A percentile compares a stretch with the other conserved stretches of the same genome.
phyloP scores from a whole-genome alignment of 2,329 filamentous ascomycete species.

The Exophiala oligosperma region DNA sequence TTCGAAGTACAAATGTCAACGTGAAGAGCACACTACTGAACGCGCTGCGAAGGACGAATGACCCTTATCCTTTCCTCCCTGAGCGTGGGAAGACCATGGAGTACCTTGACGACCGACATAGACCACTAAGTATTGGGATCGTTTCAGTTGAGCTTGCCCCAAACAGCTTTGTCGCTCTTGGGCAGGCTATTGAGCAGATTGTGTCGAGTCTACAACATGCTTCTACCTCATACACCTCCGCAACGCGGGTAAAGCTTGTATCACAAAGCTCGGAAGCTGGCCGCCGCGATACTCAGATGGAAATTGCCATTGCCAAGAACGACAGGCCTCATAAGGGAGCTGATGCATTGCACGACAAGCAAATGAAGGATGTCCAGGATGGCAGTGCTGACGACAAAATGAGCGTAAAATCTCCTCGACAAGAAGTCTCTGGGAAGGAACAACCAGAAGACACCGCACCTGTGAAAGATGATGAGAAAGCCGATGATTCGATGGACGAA shows the following conservation, averaged over 20 bases:
- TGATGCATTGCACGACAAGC: background rate
- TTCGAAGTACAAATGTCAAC: constrained; percentile 51
- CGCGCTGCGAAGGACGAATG: constrained; percentile 54
- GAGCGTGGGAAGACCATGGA: constrained; percentile 33
- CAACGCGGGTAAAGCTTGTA: constrained; percentile 42
- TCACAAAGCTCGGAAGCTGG: constrained; percentile 38
- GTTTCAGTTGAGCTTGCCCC: constrained; percentile 41
- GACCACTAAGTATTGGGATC: constrained; percentile 39
- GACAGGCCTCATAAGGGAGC: background rate
- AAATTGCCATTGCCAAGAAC: background rate
- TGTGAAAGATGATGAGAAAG: background rate
- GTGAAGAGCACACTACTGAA: constrained; percentile 54
- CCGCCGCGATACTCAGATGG: background rate
- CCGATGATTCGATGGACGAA: background rate
- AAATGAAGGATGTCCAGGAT: background rate
- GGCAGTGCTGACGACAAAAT: background rate
- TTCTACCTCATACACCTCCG: constrained; percentile 32
- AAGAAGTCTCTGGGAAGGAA: background rate
- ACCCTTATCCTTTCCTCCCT: constrained; percentile 53
- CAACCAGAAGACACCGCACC: background rate
- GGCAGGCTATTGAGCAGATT: constrained; percentile 48
- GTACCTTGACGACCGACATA: constrained; percentile 32
- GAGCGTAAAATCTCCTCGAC: background rate
- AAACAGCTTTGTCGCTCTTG: constrained; percentile 49
- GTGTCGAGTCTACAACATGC: constrained; percentile 44